phyloP scores from a whole-genome alignment of 345 rosid genomes.

The Hibiscus tridactylites region DNA sequence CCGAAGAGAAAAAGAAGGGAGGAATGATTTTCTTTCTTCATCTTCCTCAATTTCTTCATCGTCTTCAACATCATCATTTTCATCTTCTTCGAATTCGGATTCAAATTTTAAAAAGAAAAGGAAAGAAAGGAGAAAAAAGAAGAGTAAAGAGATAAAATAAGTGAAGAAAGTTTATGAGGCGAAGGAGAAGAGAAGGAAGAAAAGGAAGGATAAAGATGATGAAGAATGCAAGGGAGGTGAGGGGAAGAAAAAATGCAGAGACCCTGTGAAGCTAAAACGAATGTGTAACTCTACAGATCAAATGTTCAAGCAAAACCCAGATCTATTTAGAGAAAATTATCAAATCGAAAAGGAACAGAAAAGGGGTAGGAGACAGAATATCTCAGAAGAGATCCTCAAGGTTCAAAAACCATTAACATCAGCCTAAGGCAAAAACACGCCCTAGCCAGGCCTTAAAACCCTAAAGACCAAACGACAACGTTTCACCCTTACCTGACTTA shows the following conservation, averaged over 20 bases:
- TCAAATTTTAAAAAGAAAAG: not conserved
- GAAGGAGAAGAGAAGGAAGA: constrained; percentile 1
- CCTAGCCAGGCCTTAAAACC: too few species aligned
- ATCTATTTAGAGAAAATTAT: too few species aligned
- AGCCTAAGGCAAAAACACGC: too few species aligned
- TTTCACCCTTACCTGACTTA: too few species aligned
- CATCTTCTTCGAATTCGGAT: not conserved
- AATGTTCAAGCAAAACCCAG: too few species aligned
- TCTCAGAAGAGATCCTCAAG: too few species aligned
- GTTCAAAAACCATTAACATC: too few species aligned
- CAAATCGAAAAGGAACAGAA: too few species aligned
- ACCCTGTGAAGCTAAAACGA: constrained; percentile 35
- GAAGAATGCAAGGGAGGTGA: not conserved
- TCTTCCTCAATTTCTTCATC: not conserved
- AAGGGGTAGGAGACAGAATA: too few species aligned
- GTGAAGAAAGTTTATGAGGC: not conserved
- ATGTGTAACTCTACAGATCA: too few species aligned
- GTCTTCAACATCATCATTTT: not conserved
- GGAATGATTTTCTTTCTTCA: not conserved
- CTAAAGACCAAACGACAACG: too few species aligned
- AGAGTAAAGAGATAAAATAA: not conserved
- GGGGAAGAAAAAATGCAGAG: constrained; percentile 37
- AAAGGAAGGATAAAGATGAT: not conserved
- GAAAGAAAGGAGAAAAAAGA: not conserved
- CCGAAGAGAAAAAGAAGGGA: not conserved